These are phyloP conservation scores for Heritiera littoralis DNA, from an alignment of 345 rosid genomes.

Conservation along the genomic window DNA sequence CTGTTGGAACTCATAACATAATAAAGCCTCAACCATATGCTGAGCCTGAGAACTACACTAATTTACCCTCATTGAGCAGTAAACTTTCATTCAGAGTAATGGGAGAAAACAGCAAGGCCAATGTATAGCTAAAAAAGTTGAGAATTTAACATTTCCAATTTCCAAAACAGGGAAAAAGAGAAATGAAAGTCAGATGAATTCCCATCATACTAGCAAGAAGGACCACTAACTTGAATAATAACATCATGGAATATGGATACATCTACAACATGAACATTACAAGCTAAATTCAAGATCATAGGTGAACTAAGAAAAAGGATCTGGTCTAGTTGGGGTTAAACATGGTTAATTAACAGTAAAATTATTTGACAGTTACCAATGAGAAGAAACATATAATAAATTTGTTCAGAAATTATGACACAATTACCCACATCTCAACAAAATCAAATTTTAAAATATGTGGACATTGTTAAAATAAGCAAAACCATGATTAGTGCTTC, in stretches of 20 bases:
- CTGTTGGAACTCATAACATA: background rate
- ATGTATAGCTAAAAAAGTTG: background rate
- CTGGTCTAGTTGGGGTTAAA: background rate
- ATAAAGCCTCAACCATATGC: background rate
- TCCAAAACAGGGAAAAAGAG: background rate
- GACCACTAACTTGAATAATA: background rate
- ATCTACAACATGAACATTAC: background rate
- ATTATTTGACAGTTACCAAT: background rate
- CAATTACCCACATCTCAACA: background rate
- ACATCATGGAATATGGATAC: background rate
- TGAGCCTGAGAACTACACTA: background rate
- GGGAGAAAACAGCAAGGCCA: background rate
- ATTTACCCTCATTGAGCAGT: background rate
- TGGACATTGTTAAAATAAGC: background rate
- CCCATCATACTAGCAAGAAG: too few species aligned
- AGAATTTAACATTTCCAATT: background rate
- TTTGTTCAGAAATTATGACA: background rate
- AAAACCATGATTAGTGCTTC: background rate
- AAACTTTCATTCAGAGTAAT: background rate
- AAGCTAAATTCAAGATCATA: background rate
- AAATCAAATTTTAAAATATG: background rate
- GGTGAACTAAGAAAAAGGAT: background rate
- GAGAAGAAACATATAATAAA: background rate
- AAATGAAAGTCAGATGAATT: too few species aligned
- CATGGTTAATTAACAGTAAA: background rate